Evolutionary conservation across 768 basidiomycete species (phyloP).

Genomic region (Dentipellis sp.): DNA sequence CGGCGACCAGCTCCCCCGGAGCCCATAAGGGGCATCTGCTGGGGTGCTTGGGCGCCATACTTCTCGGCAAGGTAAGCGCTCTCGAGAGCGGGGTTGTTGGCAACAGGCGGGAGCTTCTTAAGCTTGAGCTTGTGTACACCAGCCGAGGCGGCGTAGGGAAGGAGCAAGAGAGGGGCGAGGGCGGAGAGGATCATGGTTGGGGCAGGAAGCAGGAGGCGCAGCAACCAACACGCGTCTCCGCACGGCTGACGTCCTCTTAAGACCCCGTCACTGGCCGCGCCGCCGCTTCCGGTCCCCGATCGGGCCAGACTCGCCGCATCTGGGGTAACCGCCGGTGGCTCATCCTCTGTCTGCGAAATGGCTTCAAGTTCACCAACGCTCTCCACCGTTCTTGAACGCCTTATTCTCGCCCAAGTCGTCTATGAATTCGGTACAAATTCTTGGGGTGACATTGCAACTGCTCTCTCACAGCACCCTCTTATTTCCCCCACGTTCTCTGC

Average conservation of each 20-base stretch:
- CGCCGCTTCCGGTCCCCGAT: too few relatives aligned
- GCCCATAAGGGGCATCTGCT: slow-evolving; percentile 56
- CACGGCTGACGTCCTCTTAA: not conserved
- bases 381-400: slow-evolving; percentile 42
- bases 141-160: slow-evolving; percentile 40
- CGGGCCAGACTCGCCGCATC: too few relatives aligned
- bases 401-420: slow-evolving; percentile 80
- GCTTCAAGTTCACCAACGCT: slow-evolving; percentile 23
- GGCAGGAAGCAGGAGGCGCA: not conserved
- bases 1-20: slow-evolving; percentile 65
- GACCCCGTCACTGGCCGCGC: too few relatives aligned
- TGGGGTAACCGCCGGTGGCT: too few relatives aligned
- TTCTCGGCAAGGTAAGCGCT: slow-evolving; percentile 89
- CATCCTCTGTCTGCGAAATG: not conserved
- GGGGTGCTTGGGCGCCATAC: slow-evolving; percentile 58
- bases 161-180: slow-evolving; percentile 30
- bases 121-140: slow-evolving; percentile 83
- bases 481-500: slow-evolving; percentile 60
- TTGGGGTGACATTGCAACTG: slow-evolving; percentile 59
- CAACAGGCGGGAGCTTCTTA: slow-evolving; percentile 66
- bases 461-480: slow-evolving; percentile 66
- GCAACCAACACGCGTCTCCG: not conserved
- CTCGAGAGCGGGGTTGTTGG: slow-evolving; percentile 57
- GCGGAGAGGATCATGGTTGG: slow-evolving; percentile 34
- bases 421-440: slow-evolving; percentile 67